Percentiles rank a stretch among this genome's conserved stretches.
These are phyloP conservation scores for Phytophthora constricta DNA, from an alignment of 352 stramenopile species.

Conservation along the genomic window DNA sequence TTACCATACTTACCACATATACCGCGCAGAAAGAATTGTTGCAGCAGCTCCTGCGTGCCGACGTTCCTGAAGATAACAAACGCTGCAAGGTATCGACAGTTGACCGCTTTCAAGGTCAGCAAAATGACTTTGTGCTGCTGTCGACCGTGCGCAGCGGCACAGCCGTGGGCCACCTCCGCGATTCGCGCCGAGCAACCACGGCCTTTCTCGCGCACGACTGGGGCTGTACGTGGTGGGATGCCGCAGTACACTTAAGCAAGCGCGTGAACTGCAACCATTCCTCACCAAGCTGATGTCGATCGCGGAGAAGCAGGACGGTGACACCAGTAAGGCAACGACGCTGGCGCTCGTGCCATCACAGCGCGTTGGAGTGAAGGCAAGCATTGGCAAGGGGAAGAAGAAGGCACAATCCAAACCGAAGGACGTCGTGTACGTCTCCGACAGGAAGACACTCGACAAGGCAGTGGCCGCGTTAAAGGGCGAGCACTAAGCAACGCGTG, in stretches of 20 bases:
- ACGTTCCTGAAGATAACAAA: slow-evolving; percentile 22
- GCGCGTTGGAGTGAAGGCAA: slow-evolving; percentile 17
- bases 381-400: slow-evolving; percentile 18
- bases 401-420: slow-evolving; percentile 24
- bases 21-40: slow-evolving; percentile 95
- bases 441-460: slow-evolving; percentile 37
- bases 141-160: slow-evolving; percentile 92
- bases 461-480: slow-evolving; percentile 27
- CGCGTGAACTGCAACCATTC: slow-evolving; percentile 74
- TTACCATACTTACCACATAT: slow-evolving; percentile 96
- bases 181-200: slow-evolving; percentile 93
- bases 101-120: slow-evolving; percentile 96
- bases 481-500: slow-evolving; percentile 4
- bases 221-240: slow-evolving; percentile 95
- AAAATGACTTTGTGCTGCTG: slow-evolving; percentile 96
- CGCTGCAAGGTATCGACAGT: slow-evolving; percentile 87
- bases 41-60: slow-evolving; percentile 75
- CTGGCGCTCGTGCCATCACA: slow-evolving; percentile 47
- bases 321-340: slow-evolving; percentile 40
- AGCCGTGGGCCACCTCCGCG: slow-evolving; percentile 89
- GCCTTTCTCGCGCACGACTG: slow-evolving; percentile 92
- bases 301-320: slow-evolving; percentile 19
- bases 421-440: slow-evolving; percentile 32
- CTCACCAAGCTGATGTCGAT: slow-evolving; percentile 43
- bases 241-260: slow-evolving; percentile 68